Conservation (phyloP, 169 alveolate genomes). For the Fabrea salina region DNA sequence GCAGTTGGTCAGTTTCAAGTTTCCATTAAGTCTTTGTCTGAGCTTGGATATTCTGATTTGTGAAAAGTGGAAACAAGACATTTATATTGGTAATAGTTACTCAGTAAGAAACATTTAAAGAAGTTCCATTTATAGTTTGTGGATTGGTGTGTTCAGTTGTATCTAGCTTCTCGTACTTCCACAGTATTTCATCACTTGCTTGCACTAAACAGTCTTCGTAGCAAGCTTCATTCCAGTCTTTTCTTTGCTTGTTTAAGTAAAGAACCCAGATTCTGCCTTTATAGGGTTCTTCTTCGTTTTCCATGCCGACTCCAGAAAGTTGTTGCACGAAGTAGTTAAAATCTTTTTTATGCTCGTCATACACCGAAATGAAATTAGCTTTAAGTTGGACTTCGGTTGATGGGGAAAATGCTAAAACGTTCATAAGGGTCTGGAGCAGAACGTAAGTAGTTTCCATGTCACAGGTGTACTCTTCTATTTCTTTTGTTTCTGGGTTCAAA, state of each 20-base stretch:
- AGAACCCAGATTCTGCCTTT: constrained; percentile 25
- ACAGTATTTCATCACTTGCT: neutral
- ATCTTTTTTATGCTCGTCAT: neutral
- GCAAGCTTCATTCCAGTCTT: constrained; percentile 2
- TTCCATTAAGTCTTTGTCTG: neutral
- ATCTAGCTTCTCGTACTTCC: constrained; percentile 8
- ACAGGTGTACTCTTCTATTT: too few species aligned
- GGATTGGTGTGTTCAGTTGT: too few species aligned
- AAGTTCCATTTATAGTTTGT: too few species aligned
- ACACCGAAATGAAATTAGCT: constrained; percentile 25
- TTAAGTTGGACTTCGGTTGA: neutral
- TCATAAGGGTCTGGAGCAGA: too few species aligned
- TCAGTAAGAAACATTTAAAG: neutral
- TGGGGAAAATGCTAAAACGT: too few species aligned
- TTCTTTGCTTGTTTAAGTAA: neutral
- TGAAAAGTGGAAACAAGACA: neutral
- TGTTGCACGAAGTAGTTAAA: constrained; percentile 9
- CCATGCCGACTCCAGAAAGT: constrained; percentile 12
- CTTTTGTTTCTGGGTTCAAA: too few species aligned
- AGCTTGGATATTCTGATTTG: neutral
- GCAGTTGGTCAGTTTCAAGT: neutral
- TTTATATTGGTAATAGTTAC: neutral
- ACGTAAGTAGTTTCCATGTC: too few species aligned
- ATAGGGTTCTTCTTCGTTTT: constrained; percentile 7
- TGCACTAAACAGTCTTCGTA: neutral